These are phyloP conservation scores for Emiliania huxleyi DNA, from an alignment of 78 protist species.

Conservation along the genomic window DNA sequence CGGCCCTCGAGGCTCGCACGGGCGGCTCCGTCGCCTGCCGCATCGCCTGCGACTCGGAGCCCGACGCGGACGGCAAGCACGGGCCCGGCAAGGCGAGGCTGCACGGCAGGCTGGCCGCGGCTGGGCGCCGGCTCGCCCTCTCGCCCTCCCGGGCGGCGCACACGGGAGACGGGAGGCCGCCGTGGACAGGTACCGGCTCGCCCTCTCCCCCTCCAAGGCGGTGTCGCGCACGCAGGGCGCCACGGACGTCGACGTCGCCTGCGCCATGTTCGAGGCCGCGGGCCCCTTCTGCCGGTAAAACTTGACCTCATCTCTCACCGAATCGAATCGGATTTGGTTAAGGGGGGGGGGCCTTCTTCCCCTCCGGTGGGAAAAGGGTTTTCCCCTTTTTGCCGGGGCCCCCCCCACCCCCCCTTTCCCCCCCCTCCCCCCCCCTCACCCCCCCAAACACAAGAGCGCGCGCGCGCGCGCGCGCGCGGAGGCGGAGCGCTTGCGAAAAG, in stretches of 20 bases:
- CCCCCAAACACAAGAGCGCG: too few relatives aligned
- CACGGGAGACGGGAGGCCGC: too few relatives aligned
- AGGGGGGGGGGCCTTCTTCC: too few relatives aligned
- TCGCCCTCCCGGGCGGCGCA: too few relatives aligned
- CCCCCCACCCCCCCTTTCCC: too few relatives aligned
- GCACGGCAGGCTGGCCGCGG: neutral
- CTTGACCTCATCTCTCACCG: neutral
- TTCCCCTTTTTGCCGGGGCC: too few relatives aligned
- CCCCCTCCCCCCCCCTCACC: too few relatives aligned
- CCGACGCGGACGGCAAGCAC: neutral
- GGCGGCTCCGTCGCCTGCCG: neutral
- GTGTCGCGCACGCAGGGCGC: neutral
- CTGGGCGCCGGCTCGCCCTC: too few relatives aligned
- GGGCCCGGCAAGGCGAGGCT: neutral
- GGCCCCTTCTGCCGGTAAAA: neutral
- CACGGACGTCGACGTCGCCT: constrained; percentile 22
- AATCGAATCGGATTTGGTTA: too few relatives aligned
- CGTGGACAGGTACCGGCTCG: neutral
- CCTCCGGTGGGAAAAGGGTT: too few relatives aligned
- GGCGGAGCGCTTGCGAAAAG: too few relatives aligned
- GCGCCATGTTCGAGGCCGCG: neutral
- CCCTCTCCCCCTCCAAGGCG: neutral
- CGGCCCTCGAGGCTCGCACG: neutral
- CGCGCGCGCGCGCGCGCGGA: too few relatives aligned
- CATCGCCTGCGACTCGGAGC: neutral